Evolutionary conservation across 2,329 filamentous ascomycete species (phyloP).

Genomic region (Verticillium nonalfalfae): DNA sequence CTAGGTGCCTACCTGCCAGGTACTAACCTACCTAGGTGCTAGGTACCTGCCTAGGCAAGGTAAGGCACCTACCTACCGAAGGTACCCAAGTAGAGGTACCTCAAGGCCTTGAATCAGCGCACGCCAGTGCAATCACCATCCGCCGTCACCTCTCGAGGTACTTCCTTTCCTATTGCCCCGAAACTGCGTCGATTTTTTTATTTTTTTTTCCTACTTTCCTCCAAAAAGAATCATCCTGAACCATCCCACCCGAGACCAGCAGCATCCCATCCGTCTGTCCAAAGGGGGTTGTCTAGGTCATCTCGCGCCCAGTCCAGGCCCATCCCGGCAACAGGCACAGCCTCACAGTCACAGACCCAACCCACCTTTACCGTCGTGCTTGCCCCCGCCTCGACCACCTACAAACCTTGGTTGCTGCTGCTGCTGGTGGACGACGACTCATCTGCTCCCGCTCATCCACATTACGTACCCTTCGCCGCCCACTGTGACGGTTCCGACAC

Average conservation of each 20-base stretch:
- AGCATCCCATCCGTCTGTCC: not conserved
- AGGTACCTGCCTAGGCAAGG: too few relatives aligned
- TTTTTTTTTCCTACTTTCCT: not conserved
- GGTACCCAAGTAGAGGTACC: too few relatives aligned
- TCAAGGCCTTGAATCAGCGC: too few relatives aligned
- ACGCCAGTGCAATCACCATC: too few relatives aligned
- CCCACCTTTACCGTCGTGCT: not conserved
- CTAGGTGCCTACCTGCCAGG: not conserved
- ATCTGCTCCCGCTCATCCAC: not conserved
- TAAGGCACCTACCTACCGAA: too few relatives aligned
- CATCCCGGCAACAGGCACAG: not conserved
- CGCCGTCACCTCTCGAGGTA: too few relatives aligned
- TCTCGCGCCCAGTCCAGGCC: not conserved
- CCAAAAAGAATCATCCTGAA: not conserved
- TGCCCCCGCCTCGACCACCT: not conserved
- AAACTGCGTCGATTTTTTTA: too few relatives aligned
- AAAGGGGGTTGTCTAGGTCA: not conserved
- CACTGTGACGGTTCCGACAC: not conserved
- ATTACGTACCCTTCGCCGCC: not conserved
- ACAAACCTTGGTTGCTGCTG: not conserved
- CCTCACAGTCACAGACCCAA: not conserved
- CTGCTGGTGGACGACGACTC: not conserved
- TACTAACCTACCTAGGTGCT: not conserved
- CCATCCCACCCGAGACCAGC: not conserved
- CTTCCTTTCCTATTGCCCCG: too few relatives aligned